A percentile compares a stretch with the other conserved stretches of the same genome.
Evolutionary conservation across 2,329 filamentous ascomycete species (phyloP).

Genomic region (Zymoseptoria brevis): DNA sequence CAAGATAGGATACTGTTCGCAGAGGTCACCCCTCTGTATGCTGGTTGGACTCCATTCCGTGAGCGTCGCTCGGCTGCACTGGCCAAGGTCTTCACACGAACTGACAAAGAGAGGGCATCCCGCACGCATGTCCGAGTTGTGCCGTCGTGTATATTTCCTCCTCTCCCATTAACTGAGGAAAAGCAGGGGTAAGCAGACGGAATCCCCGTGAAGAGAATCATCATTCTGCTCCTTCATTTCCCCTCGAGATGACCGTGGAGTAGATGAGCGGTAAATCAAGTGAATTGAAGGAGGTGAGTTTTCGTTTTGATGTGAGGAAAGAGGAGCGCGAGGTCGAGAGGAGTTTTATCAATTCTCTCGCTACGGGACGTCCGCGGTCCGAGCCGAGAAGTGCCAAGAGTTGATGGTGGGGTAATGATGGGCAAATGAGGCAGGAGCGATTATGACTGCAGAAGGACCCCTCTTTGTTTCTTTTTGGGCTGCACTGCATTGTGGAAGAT

Average conservation of each 20-base stretch:
- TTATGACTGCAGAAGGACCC: background rate
- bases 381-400: constrained; percentile 23
- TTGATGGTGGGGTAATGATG: constrained; percentile 1
- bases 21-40: no score
- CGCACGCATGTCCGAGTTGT: constrained; percentile 24
- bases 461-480: background rate
- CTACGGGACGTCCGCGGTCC: constrained; percentile 41
- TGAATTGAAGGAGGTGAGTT: constrained; percentile 52
- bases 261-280: constrained; percentile 50
- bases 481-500: background rate
- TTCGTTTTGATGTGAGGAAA: constrained; percentile 33
- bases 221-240: constrained; percentile 60
- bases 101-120: no score
- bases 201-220: constrained; percentile 16
- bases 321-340: constrained; percentile 10
- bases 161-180: constrained; percentile 33
- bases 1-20: no score
- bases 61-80: no score
- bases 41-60: no score
- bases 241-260: constrained; percentile 56
- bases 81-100: no score
- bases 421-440: constrained; percentile 1
- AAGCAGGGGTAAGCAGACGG: constrained; percentile 55
- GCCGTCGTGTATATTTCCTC: constrained; percentile 41
- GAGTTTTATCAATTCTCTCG: constrained; percentile 14